Conservation (phyloP, 176 grass and related monocot genomes). For the Eragrostis nindensis region DNA sequence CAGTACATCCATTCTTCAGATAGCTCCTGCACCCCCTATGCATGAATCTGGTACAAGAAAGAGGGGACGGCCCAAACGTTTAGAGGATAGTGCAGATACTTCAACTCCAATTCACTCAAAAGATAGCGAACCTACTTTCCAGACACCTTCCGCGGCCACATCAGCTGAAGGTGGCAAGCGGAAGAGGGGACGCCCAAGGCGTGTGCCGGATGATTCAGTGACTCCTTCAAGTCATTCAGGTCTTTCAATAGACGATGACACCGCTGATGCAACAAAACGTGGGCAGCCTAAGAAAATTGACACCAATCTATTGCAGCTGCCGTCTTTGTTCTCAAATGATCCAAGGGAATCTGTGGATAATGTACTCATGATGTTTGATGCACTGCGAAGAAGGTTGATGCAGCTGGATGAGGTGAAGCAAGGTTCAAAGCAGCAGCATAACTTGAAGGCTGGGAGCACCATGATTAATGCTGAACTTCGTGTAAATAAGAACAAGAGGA, state of each 20-base stretch:
- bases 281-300: constrained; percentile 50
- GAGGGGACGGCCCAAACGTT: constrained; percentile 42
- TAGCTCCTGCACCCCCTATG: constrained; percentile 29
- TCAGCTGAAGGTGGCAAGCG: constrained; percentile 39
- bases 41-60: constrained; percentile 42
- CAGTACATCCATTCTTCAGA: constrained; percentile 29
- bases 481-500: constrained; percentile 71
- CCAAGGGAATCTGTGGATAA: constrained; percentile 71
- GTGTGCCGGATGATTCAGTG: constrained; percentile 9
- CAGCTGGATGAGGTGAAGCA: constrained; percentile 78
- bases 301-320: constrained; percentile 41
- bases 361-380: constrained; percentile 83
- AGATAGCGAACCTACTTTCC: constrained; percentile 16
- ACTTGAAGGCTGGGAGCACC: constrained; percentile 82
- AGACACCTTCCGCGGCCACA: constrained; percentile 21
- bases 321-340: constrained; percentile 51
- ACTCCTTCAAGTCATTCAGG: constrained; percentile 41
- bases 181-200: constrained; percentile 51
- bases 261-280: constrained; percentile 28
- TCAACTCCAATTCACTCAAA: constrained; percentile 37
- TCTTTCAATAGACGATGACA: constrained; percentile 33
- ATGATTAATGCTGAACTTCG: constrained; percentile 79
- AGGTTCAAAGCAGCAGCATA: constrained; percentile 52
- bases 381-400: constrained; percentile 65
- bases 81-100: constrained; percentile 33